These are phyloP conservation scores for Gymnopilus junonius DNA, from an alignment of 768 basidiomycete species.

Conservation along the genomic window DNA sequence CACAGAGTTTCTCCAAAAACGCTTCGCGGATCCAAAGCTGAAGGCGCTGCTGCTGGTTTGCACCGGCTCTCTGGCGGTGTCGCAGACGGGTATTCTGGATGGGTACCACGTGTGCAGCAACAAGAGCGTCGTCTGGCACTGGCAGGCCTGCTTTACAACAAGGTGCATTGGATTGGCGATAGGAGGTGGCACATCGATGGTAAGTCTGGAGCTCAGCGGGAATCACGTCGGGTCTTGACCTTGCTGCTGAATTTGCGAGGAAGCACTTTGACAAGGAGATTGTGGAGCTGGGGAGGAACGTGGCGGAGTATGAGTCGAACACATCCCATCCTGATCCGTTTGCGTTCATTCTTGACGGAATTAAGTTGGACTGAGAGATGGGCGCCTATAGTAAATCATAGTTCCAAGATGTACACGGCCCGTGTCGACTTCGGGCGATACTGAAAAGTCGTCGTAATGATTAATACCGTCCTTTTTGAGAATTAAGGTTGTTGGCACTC, in stretches of 20 bases:
- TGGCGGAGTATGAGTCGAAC: slow-evolving; percentile 24
- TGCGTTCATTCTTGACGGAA: slow-evolving; percentile 22
- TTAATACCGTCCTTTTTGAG: neutral
- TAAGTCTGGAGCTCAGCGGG: slow-evolving; percentile 32
- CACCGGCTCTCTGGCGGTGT: slow-evolving; percentile 24
- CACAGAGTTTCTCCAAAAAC: slow-evolving; percentile 19
- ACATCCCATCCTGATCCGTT: slow-evolving; percentile 28
- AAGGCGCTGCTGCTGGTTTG: slow-evolving; percentile 25
- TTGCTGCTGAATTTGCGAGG: slow-evolving; percentile 29
- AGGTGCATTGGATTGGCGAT: slow-evolving; percentile 31
- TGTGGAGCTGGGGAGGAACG: slow-evolving; percentile 16
- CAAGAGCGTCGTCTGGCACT: slow-evolving; percentile 17
- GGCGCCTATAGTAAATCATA: neutral
- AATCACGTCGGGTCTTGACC: slow-evolving; percentile 29
- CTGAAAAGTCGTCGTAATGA: neutral
- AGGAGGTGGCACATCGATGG: slow-evolving; percentile 28
- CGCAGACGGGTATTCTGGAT: slow-evolving; percentile 26
- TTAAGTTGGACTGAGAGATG: slow-evolving; percentile 12
- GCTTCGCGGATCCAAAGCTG: too few relatives aligned
- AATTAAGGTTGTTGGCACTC: neutral
- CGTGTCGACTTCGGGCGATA: neutral
- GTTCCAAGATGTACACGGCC: neutral
- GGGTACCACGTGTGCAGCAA: too few relatives aligned
- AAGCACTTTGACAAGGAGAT: slow-evolving; percentile 25
- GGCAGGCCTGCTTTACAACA: slow-evolving; percentile 17